Percentiles rank a stretch among this genome's conserved stretches.
Conservation (phyloP, 331 rosid species). For the Erythrophleum ivorense region DNA sequence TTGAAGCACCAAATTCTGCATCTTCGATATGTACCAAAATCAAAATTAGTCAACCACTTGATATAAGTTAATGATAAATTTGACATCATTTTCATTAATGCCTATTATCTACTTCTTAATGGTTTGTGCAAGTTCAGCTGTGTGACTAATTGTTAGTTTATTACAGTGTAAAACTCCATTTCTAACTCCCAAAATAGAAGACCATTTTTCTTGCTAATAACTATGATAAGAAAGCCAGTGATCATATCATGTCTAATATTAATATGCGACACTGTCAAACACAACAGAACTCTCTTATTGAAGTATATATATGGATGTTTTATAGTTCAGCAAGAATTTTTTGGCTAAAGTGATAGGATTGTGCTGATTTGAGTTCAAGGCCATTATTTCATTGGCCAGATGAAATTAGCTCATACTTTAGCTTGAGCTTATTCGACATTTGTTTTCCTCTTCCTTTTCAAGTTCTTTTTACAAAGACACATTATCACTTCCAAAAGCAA, state of each 20-base stretch:
- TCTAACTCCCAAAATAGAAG: neutral
- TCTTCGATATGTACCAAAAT: conserved; percentile 25
- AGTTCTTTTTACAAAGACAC: neutral
- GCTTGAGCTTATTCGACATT: neutral
- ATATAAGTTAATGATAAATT: neutral
- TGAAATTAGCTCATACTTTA: neutral
- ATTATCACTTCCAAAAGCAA: conserved; percentile 31
- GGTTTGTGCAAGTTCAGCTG: neutral
- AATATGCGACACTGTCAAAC: neutral
- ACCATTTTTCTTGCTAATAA: neutral
- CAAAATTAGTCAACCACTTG: neutral
- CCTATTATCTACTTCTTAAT: neutral
- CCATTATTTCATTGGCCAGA: neutral
- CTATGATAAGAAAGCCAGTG: neutral
- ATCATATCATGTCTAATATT: neutral
- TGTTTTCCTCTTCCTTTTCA: conserved; percentile 24
- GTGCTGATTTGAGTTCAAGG: neutral
- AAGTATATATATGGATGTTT: neutral
- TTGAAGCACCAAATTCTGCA: conserved; percentile 32
- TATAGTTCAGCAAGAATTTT: neutral
- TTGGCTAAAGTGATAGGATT: neutral
- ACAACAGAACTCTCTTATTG: too few species aligned
- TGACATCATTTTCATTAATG: neutral
- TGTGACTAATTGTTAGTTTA: neutral
- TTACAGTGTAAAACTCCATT: neutral